phyloP scores from a whole-genome alignment of 169 alveolate genomes.

The Plasmodium coatneyi region DNA sequence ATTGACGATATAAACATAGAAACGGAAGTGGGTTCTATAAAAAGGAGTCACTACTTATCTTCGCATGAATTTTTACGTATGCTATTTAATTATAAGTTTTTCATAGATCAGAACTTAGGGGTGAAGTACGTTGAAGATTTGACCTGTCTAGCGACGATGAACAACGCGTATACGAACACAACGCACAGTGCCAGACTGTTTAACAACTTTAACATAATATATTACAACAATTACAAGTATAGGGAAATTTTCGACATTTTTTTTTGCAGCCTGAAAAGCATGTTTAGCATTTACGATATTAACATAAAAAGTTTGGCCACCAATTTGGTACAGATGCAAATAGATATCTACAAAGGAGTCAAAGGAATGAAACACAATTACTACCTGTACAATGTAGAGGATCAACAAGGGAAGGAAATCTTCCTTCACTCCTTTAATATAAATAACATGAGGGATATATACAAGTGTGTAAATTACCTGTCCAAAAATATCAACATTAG shows the following conservation, averaged over 20 bases:
- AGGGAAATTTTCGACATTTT: conserved; percentile 49
- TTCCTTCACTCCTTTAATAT: conserved; percentile 40
- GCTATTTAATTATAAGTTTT: conserved; percentile 64
- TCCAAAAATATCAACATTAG: conserved; percentile 61
- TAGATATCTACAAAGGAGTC: conserved; percentile 33
- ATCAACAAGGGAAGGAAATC: conserved; percentile 6
- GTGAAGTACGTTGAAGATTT: conserved; percentile 51
- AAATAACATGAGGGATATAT: conserved; percentile 40
- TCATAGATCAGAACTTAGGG: conserved; percentile 26
- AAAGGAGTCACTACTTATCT: conserved; percentile 51
- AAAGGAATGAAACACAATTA: conserved; percentile 30
- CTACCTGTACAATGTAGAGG: neutral
- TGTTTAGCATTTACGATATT: conserved; percentile 60
- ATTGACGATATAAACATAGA: conserved; percentile 69
- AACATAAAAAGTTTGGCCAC: conserved; percentile 43
- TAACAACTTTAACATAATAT: conserved; percentile 59
- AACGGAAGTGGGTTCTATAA: conserved; percentile 21
- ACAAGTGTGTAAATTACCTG: conserved; percentile 38
- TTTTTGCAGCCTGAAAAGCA: conserved; percentile 9
- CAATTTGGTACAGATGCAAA: conserved; percentile 35
- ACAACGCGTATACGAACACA: conserved; percentile 28
- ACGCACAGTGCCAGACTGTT: conserved; percentile 14
- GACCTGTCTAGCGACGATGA: conserved; percentile 70
- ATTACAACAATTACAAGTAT: conserved; percentile 65
- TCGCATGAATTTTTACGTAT: conserved; percentile 63